Base-by-base conservation (phyloP, 768 basidiomycete species). In the Collybiopsis confluens region DNA sequence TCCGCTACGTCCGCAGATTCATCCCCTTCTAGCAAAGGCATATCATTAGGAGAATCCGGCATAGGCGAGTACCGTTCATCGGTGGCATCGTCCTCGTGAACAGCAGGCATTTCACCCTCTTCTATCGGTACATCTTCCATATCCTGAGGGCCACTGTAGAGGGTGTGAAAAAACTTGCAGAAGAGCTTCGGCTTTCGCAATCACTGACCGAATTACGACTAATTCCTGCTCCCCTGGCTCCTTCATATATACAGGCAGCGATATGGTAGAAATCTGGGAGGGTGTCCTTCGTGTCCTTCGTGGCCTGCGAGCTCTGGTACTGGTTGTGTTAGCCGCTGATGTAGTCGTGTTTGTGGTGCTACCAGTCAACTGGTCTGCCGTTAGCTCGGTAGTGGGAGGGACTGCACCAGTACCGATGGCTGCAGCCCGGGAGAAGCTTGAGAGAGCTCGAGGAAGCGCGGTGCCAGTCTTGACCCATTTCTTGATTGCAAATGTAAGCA, bases 161-260 rank as follows among this genome's bases (percentile, higher is more conserved):
- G 13, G 10, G 8, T 43, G 26, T 58, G 4, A 50, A 28, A n/a
- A n/a, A 37, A 10, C 18, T 11, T 24, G n/a, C 5, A 4, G 20
- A 50, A 15, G 27, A 28, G 2, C 13, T 38, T 30, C 24, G 6
- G 4, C 10, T 28, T n/a, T 36, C 36, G 24, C 1, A 36, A 23
- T 6, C n/a, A 62, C 68, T 55, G 49, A 79, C 74, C 78, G 72
- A 52, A 74, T 70, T 48, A 92, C 81, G 4, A 92, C 90, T 26
- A 92, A 74, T 64, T 92, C 90, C 36, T 85, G 75, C 45, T 90
- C 90, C 15, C 89, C 90, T 0, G 90, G 88, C 56, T 92, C 90
- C 68, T 90, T 90, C 72, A 81, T 88, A 60, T 92, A 92, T 26
- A 76, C 80, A 4, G 90, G 90, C 27, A 92, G 65, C 4, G 86